phyloP scores from a whole-genome alignment of 2,329 filamentous ascomycete species.

The Claviceps quebecensis region DNA sequence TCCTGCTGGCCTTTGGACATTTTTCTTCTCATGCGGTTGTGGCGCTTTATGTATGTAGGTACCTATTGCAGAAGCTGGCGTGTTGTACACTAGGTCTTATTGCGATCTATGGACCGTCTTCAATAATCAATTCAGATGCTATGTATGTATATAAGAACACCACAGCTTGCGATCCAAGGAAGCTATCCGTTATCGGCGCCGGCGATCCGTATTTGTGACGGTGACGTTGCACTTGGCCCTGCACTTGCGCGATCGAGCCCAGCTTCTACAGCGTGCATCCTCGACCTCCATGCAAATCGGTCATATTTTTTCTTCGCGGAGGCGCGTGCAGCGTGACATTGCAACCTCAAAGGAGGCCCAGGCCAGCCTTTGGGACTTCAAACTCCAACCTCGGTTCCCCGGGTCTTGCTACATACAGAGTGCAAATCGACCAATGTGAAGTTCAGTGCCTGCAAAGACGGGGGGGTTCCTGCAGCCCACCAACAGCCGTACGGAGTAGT shows the following conservation, averaged over 20 bases:
- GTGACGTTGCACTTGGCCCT: neutral
- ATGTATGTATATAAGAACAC: neutral
- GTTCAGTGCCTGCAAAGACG: too few relatives aligned
- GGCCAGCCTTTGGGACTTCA: neutral
- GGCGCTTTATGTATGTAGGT: too few relatives aligned
- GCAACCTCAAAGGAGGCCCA: neutral
- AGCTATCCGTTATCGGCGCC: neutral
- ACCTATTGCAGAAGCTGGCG: too few relatives aligned
- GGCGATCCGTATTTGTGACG: neutral
- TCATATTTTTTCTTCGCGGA: neutral
- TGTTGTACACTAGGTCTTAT: too few relatives aligned
- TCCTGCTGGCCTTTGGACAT: too few relatives aligned
- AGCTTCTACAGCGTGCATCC: neutral
- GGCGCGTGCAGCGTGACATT: neutral
- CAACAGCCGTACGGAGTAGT: too few relatives aligned
- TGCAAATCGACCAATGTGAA: neutral
- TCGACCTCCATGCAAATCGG: neutral
- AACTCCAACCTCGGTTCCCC: neutral
- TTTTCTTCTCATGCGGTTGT: too few relatives aligned
- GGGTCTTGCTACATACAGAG: neutral
- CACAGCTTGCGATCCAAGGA: neutral
- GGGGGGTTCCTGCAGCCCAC: too few relatives aligned
- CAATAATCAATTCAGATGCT: too few relatives aligned
- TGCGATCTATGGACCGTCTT: too few relatives aligned
- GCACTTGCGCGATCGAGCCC: neutral